Evolutionary conservation across 768 basidiomycete species (phyloP), one percentile per base, ranked within the genome.

Genomic region (Xerocomus brunneocitrinus): DNA sequence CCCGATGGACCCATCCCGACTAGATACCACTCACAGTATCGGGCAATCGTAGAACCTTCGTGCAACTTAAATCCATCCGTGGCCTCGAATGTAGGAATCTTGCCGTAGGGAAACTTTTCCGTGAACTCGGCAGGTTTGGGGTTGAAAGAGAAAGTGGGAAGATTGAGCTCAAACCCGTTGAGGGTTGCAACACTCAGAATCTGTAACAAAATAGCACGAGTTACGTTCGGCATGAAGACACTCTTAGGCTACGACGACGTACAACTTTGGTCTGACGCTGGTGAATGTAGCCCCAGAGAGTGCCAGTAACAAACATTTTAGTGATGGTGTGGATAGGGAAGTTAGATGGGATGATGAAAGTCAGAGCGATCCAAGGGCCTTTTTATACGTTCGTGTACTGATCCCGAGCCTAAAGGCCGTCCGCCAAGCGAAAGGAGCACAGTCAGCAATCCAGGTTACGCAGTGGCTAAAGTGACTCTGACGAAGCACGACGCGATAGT

Each of bases 31-130:
- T 45, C 30, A 52, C 58, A 31, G 22, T 59, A 56, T 24, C 49
- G 58, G 31, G 52, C 58, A 28, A 59, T 59, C 24, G 51, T 4
- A 19, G 39, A 19, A 19, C 58, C 58, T 38, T 59, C 58, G 39
- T 39, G 25, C 28, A 59, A 24, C 38, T 39, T 59, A 19, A 49
- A 53, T 8, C 58, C 58, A 14, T 53, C 43, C 4, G 38, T n/a
- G 19, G 47, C 51, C 40, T 56, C 54, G 24, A 59, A 53, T 1
- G 49, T 36, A 13, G 54, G 58, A 8, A 59, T 50, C 42, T 59
- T 59, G 1, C 50, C 58, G 30, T 47, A 47, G 34, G 58, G 58
- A 22, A 56, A 56, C 40, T 56, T 59, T 19, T 22, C 42, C 10
- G 47, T 16, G 13, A 59, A 59, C 25, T 59, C 49, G 5, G 49